Base-by-base conservation (phyloP, 1,284 basidiomycete species). In the Trametes versicolor region DNA sequence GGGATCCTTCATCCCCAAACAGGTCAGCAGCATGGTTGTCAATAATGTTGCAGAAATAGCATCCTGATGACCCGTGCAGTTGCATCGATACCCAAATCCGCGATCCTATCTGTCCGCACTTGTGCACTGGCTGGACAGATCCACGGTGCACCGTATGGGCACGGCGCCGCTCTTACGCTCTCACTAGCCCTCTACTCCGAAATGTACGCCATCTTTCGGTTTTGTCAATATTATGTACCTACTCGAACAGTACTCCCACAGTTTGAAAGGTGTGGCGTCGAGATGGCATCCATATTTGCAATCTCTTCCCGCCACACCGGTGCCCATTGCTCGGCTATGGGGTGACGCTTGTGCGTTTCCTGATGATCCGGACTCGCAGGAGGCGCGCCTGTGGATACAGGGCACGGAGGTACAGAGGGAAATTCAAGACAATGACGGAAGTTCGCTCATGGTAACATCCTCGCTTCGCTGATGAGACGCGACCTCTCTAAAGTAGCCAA, bases 261-360 rank as follows among this genome's bases (percentile, higher is more conserved):
- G 80, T 74, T 76, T 77, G 37, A 77, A 72, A 56, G 82, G 81
- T 25, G 53, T 70, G 27, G 58, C 64, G 34, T 93, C 92, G 6
- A 79, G 78, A 57, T 94, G 91, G 90, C 80, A 76, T 69, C 86
- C 84, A 47, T 94, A 94, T 76, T 71, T 94, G 15, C 84, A 88
- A 69, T 88, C 89, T 15, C 80, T 94, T 8, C 88, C 91, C 9
- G 66, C 64, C 12, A 74, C 77, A 47, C 72, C 76, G 5, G 83
- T 89, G 23, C 84, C 87, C 56, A 81, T 93, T 48, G 89, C 89
- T 45, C 69, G 89, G 29, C 85, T 93, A 68, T 94, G 92, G 92
- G 78, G 76, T 58, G 71, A 71, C 37, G 60, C 64, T 51, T 72
- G 78, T 29, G 61, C 67, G n/a, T 62, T 63, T 37, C 60, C 65